Conservation (phyloP, 2,329 filamentous ascomycete genomes). For the Talaromyces pinophilus region DNA sequence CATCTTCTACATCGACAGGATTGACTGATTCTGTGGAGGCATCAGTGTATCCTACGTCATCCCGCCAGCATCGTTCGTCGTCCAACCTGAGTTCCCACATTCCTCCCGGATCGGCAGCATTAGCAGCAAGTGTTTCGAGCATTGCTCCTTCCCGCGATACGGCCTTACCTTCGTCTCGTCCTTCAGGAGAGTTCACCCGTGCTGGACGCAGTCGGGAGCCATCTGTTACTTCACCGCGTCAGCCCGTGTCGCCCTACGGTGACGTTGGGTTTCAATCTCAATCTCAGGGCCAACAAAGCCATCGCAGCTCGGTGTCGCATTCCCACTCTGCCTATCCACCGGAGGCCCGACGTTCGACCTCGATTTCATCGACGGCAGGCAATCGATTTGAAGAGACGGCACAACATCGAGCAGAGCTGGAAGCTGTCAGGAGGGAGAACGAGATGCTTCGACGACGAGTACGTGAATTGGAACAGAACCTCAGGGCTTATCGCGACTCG, state of each 20-base stretch:
- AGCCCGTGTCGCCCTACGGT: constrained; percentile 35
- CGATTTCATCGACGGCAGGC: constrained; percentile 28
- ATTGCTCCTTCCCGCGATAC: constrained; percentile 48
- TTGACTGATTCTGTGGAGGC: constrained; percentile 52
- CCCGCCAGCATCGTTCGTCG: constrained; percentile 58
- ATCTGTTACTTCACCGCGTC: constrained; percentile 44
- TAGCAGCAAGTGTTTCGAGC: constrained; percentile 42
- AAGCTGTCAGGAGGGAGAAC: constrained; percentile 49
- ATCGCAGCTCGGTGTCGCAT: constrained; percentile 31
- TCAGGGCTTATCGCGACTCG: constrained; percentile 36
- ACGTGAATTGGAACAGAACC: constrained; percentile 45
- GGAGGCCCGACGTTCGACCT: constrained; percentile 34
- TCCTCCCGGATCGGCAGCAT: constrained; percentile 37
- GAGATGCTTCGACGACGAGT: constrained; percentile 48
- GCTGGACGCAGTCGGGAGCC: constrained; percentile 44
- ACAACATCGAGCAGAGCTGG: constrained; percentile 46
- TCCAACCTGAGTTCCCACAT: constrained; percentile 55
- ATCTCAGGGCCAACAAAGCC: constrained; percentile 23
- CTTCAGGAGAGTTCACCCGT: constrained; percentile 33
- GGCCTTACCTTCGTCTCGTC: constrained; percentile 31
- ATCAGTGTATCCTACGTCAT: constrained; percentile 55
- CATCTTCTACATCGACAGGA: constrained; percentile 57
- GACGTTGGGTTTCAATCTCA: constrained; percentile 32
- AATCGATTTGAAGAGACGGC: constrained; percentile 46
- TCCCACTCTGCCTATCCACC: constrained; percentile 26